Evolutionary conservation across 2,329 filamentous ascomycete genomes (phyloP).

Genomic region (Mycogone perniciosa): DNA sequence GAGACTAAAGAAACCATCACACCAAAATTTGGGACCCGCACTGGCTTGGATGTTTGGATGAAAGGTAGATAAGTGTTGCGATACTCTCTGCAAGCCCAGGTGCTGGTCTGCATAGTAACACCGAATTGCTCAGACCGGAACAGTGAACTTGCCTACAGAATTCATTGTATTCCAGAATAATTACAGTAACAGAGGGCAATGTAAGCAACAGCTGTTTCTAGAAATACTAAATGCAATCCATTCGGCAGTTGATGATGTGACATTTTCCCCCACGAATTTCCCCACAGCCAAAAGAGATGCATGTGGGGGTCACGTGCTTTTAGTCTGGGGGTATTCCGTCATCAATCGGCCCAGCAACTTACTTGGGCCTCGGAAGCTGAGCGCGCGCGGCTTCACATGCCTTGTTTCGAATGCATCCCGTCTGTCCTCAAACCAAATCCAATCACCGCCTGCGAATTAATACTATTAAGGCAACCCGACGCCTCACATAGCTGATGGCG

Average conservation of each 20-base stretch:
- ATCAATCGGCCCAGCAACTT: neutral
- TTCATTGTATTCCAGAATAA: no score
- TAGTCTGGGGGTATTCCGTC: neutral
- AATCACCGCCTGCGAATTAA: neutral
- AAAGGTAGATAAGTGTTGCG: no score
- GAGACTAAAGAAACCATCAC: no score
- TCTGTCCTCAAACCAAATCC: neutral
- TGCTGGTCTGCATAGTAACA: no score
- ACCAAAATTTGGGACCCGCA: no score
- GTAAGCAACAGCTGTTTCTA: no score
- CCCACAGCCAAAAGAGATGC: neutral
- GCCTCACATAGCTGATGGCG: slow-evolving; percentile 1
- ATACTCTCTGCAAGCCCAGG: no score
- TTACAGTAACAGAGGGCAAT: no score
- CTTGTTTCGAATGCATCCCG: neutral
- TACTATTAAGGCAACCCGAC: neutral
- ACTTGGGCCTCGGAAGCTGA: neutral
- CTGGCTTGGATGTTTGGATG: no score
- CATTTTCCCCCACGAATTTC: neutral
- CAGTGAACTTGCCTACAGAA: no score
- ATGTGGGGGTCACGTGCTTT: neutral
- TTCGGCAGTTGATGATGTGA: neutral
- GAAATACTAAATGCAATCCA: no score
- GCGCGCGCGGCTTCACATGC: neutral
- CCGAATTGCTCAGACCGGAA: no score